Evolutionary conservation across 305 asterid genomes (phyloP), one percentile per base, ranked within the genome.

Genomic region (Withania somnifera): DNA sequence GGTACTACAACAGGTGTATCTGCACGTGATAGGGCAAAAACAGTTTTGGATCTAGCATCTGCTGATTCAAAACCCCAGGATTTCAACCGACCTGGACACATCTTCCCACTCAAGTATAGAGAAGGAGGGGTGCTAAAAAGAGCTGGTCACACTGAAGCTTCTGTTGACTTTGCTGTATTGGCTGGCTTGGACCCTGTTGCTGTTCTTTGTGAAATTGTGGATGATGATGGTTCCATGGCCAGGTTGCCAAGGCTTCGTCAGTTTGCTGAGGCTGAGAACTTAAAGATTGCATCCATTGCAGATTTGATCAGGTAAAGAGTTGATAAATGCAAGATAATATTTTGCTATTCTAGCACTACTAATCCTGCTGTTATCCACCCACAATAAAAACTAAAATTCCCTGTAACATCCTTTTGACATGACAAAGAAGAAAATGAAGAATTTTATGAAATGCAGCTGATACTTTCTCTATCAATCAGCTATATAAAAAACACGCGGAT

Each of bases 91-190:
- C 89, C 89, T 24, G 89, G 89, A n/a, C 89, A 85, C 28, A 85
- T 87, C 50, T 87, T 83, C 77, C 89, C 89, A 2, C 76, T 87
- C 81, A 87, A 81, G 71, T 85, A 85, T 78, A 83, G 88, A 66
- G 86, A 83, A 80, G 89, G 89, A 24, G 88, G 89, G 22, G 89
- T 87, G n/a, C 84, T 87, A 10, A 85, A 85, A 81, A 83, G 89
- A 77, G 89, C 89, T 77, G 89, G 89, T 22, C 88, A 87, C 63
- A 87, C 89, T 15, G 89, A 87, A 85, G 89, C 89, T 60, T 83
- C 89, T 64, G 83, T 87, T 53, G 89, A 87, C 85, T 86, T 87
- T 11, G 82, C 86, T 40, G 61, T 83, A 14, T 54, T 87, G 26
- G 88, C 89, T 61, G 86, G 88, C 57, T 68, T 87, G 34, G 85